Evolutionary conservation across 768 basidiomycete genomes (phyloP).

Genomic region (Lyophyllum atratum): DNA sequence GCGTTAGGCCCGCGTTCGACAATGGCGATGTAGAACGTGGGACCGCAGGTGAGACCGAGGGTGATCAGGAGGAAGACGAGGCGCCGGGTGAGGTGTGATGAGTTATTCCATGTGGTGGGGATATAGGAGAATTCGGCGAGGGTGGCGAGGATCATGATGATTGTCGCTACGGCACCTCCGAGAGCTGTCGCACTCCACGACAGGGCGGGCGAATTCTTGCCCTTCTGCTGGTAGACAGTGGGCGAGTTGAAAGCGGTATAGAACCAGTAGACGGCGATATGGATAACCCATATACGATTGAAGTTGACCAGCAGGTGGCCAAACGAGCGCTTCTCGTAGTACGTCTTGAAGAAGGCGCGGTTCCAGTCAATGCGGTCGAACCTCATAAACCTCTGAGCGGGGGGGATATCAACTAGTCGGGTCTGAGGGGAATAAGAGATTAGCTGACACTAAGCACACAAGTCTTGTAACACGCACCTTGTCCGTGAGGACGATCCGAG

Average conservation of each 20-base stretch:
- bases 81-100: conserved; percentile 91
- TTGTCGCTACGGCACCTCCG: conserved; percentile 92
- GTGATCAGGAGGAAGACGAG: conserved; percentile 88
- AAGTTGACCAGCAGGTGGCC: conserved; percentile 98
- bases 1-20: conserved; percentile 59
- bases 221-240: conserved; percentile 68
- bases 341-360: conserved; percentile 97
- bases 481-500: conserved; percentile 84
- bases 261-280: conserved; percentile 93
- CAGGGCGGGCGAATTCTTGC: conserved; percentile 69
- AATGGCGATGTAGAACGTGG: conserved; percentile 93
- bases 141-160: conserved; percentile 96
- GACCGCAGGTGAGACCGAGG: conserved; percentile 87
- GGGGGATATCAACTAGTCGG: conserved; percentile 87
- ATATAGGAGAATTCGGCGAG: conserved; percentile 96
- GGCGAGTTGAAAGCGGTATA: conserved; percentile 96
- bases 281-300: conserved; percentile 99
- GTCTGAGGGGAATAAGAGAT: conserved; percentile 50
- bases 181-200: conserved; percentile 93
- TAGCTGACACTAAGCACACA: conserved; percentile 4
- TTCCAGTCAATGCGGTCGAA: conserved; percentile 98
- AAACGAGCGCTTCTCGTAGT: conserved; percentile 96
- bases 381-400: conserved; percentile 93
- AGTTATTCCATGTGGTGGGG: conserved; percentile 98
- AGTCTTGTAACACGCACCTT: conserved; percentile 53